Base-by-base conservation (phyloP, 2,329 filamentous ascomycete genomes). In the Arthrobotrys sinensis region DNA sequence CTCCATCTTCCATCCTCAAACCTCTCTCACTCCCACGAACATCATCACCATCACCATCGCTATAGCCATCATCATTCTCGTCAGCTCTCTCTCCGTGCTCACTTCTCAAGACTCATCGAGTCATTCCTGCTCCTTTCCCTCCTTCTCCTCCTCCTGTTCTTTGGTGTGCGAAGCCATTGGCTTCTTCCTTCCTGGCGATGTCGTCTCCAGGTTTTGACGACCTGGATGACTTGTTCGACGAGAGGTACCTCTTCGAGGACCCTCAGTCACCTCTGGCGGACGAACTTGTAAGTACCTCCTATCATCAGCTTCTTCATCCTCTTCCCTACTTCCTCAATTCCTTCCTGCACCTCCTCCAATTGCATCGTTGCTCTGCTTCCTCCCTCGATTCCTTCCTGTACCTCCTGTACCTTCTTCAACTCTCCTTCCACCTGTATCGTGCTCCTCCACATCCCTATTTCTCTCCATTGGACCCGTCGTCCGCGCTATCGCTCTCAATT, bases 181-280 rank as follows among this genome's bases (percentile, higher is more conserved):
- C 43, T 45, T 45, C 43, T 45, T 16, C n/a, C 43, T 38, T 40
- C 11, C 36, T n/a, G 36, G 10, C 36, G 55, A 60, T 60, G 55
- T 10, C 11, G 11, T 60, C 55, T 24, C 55, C 55, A 10, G 19
- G n/a, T 19, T 43, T 14, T 12, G 16, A 24, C 7, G 34, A 43
- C 19, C 16, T 43, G 34, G 55, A 60, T 43, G 34, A 40, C 21
- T 16, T 60, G 24, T 60, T 60, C 12, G 55, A 36, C 12, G 55
- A 60, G 34, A 8, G 24, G n/a, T 21, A 45, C 12, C 16, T 45
- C 38, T 32, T 46, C n/a, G 36, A 46, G 3, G 57, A 4, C 21
- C 5, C 38, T 10, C 19, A 8, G 36, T 32, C 38, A 45, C 57
- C 57, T 7, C 6, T 63, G 38, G 19, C 19, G 28, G 52, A 57